Percentiles rank a stretch among this genome's conserved stretches.
Conservation (phyloP, 352 stramenopile species). For the Globisporangium spiculum region DNA sequence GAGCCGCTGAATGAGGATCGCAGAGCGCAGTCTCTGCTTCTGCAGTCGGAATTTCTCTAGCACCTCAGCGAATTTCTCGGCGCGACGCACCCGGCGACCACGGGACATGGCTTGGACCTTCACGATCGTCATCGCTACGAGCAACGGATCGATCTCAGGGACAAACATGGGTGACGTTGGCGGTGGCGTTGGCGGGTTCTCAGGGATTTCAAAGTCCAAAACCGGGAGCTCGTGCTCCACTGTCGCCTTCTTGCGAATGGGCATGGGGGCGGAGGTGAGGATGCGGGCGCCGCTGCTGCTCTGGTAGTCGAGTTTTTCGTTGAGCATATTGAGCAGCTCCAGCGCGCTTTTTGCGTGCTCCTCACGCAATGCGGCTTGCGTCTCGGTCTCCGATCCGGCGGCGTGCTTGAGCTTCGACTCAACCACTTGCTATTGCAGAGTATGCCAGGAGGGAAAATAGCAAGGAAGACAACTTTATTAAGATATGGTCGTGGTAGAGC, state of each 20-base stretch:
- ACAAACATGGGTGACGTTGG: not conserved
- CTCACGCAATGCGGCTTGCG: slow-evolving; percentile 39
- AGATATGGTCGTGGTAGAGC: not conserved
- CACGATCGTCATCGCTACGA: slow-evolving; percentile 24
- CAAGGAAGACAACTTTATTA: not conserved
- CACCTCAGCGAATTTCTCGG: slow-evolving; percentile 26
- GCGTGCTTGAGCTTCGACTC: slow-evolving; percentile 48
- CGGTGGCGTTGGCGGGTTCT: not conserved
- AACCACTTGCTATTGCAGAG: slow-evolving; percentile 35
- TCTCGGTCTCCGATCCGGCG: slow-evolving; percentile 25
- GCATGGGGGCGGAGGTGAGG: not conserved
- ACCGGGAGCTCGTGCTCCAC: not conserved
- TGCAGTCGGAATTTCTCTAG: slow-evolving; percentile 31
- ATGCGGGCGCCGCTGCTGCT: not conserved
- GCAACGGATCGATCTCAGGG: slow-evolving; percentile 21
- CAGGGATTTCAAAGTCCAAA: slow-evolving; percentile 4
- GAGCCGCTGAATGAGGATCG: slow-evolving; percentile 29
- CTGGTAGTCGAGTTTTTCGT: slow-evolving; percentile 34
- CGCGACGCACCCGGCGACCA: slow-evolving; percentile 24
- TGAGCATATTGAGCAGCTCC: slow-evolving; percentile 61
- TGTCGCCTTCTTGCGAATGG: slow-evolving; percentile 3
- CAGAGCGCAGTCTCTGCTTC: slow-evolving; percentile 26
- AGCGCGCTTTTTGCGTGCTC: slow-evolving; percentile 43
- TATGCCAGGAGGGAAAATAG: too few species aligned
- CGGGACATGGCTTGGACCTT: slow-evolving; percentile 37